phyloP scores from a whole-genome alignment of 345 rosid genomes.

The Brassica juncea region DNA sequence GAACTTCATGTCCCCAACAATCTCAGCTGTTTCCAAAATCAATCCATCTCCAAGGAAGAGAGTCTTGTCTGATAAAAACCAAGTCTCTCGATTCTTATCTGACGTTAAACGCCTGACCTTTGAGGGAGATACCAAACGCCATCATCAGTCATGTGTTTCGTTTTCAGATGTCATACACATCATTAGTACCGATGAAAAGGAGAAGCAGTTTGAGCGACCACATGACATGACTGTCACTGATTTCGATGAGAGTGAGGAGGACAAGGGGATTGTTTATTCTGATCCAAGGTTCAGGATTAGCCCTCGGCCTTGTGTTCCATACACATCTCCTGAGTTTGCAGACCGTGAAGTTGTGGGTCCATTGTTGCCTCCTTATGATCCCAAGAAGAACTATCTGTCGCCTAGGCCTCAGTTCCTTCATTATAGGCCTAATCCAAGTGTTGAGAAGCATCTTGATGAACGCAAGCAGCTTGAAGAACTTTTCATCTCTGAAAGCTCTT shows the following conservation, averaged over 20 bases:
- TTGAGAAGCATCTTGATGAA: constrained; percentile 29
- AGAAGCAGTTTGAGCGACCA: constrained; percentile 29
- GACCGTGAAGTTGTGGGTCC: constrained; percentile 60
- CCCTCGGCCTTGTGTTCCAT: constrained; percentile 38
- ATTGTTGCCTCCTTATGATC: constrained; percentile 56
- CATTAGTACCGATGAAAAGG: constrained; percentile 3
- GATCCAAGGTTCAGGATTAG: constrained; percentile 53
- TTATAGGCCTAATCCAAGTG: constrained; percentile 63
- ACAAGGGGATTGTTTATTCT: constrained; percentile 47
- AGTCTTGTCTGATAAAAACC: constrained; percentile 65
- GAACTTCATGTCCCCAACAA: constrained; percentile 89
- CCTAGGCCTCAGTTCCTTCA: constrained; percentile 71
- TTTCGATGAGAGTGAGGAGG: constrained; percentile 9
- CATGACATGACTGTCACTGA: constrained; percentile 45
- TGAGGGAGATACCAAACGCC: constrained; percentile 40
- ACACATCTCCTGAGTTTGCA: constrained; percentile 49
- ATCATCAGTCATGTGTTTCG: constrained; percentile 45
- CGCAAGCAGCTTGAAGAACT: constrained; percentile 54
- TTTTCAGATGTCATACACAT: constrained; percentile 44
- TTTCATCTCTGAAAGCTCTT: constrained; percentile 50
- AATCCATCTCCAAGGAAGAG: constrained; percentile 73
- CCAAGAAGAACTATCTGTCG: constrained; percentile 57
- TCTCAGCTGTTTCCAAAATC: constrained; percentile 80
- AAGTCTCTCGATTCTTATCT: constrained; percentile 43
- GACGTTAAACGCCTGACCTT: constrained; percentile 42